phyloP scores from a whole-genome alignment of 2,329 filamentous ascomycete species.

The Pestalotiopsis sp. region DNA sequence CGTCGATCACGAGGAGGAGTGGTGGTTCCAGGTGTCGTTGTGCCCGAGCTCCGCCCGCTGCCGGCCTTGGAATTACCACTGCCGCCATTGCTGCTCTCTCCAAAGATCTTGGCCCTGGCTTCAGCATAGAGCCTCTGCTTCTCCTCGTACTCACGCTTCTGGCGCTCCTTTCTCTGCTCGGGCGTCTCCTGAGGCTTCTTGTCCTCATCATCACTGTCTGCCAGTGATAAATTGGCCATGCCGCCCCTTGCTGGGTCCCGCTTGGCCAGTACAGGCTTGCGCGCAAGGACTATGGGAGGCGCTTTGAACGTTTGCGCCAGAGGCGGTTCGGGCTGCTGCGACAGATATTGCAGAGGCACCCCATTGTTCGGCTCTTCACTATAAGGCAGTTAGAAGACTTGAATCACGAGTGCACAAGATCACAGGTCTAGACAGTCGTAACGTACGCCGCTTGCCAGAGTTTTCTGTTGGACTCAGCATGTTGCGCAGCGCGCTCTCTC shows the following conservation, averaged over 20 bases:
- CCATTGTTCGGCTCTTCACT: constrained; percentile 56
- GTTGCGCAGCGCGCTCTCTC: constrained; percentile 76
- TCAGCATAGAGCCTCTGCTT: constrained; percentile 91
- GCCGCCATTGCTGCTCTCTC: constrained; percentile 41
- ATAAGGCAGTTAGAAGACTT: constrained; percentile 5
- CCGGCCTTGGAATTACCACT: constrained; percentile 7
- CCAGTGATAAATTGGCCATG: constrained; percentile 45
- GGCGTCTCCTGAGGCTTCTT: constrained; percentile 67
- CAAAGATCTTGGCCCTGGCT: constrained; percentile 84
- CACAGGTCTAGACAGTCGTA: neutral
- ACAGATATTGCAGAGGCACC: constrained; percentile 71
- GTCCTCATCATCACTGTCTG: constrained; percentile 58
- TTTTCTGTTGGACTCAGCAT: constrained; percentile 81
- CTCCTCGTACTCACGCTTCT: constrained; percentile 80
- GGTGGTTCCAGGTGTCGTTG: constrained; percentile 63
- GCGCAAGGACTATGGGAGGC: constrained; percentile 80
- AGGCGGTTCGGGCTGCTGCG: constrained; percentile 65
- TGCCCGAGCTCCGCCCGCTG: constrained; percentile 44
- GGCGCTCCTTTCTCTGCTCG: constrained; percentile 77
- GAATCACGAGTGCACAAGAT: neutral
- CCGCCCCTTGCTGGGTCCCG: constrained; percentile 57
- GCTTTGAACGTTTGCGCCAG: constrained; percentile 74
- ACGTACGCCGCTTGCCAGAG: constrained; percentile 87
- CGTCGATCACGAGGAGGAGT: constrained; percentile 61
- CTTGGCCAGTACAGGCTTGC: constrained; percentile 71